phyloP scores from a whole-genome alignment of 1,284 basidiomycete genomes.

The Afroboletus lepidellus region DNA sequence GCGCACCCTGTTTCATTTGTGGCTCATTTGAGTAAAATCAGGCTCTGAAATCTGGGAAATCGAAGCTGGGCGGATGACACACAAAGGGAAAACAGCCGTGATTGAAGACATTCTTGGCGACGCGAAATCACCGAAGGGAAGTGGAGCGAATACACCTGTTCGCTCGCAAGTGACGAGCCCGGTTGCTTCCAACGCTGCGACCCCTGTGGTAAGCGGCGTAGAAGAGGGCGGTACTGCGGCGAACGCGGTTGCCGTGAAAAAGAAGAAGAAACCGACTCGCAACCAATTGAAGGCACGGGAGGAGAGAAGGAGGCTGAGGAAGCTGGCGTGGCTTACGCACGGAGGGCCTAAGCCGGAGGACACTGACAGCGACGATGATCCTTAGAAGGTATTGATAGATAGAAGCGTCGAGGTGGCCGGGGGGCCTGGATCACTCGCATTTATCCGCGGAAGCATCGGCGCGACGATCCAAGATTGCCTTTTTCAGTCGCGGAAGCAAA shows the following conservation, averaged over 20 bases:
- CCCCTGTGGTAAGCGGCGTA: slow-evolving; percentile 70
- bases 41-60: slow-evolving; percentile 84
- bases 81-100: slow-evolving; percentile 84
- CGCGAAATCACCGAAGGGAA: slow-evolving; percentile 64
- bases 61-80: slow-evolving; percentile 77
- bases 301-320: slow-evolving; percentile 76
- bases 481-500: slow-evolving; percentile 21
- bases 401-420: slow-evolving; percentile 19
- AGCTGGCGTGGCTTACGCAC: slow-evolving; percentile 80
- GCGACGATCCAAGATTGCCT: slow-evolving; percentile 37
- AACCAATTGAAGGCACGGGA: slow-evolving; percentile 90
- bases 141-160: slow-evolving; percentile 66
- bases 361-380: slow-evolving; percentile 60
- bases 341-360: slow-evolving; percentile 82
- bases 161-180: slow-evolving; percentile 66
- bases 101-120: slow-evolving; percentile 76
- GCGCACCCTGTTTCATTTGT: slow-evolving; percentile 12
- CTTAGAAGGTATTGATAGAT: slow-evolving; percentile 6
- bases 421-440: slow-evolving; percentile 17
- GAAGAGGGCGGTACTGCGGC: slow-evolving; percentile 50
- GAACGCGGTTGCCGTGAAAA: slow-evolving; percentile 51
- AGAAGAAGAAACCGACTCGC: slow-evolving; percentile 90
- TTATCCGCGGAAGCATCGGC: slow-evolving; percentile 29
- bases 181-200: slow-evolving; percentile 57
- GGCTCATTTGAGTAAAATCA: slow-evolving; percentile 34